phyloP scores from a whole-genome alignment of 2,329 filamentous ascomycete genomes.

The Nothopassalora personata region DNA sequence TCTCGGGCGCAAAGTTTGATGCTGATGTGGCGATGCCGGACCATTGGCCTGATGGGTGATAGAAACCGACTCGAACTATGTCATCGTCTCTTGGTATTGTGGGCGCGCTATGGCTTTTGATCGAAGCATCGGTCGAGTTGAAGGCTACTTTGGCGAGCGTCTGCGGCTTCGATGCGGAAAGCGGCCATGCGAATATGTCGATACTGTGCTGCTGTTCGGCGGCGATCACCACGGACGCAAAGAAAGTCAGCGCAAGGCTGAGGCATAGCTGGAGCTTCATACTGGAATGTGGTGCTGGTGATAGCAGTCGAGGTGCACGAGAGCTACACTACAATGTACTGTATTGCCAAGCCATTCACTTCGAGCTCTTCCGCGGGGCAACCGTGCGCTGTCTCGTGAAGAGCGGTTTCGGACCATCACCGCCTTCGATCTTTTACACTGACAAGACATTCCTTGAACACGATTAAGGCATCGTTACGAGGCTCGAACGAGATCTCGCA shows the following conservation, averaged over 20 bases:
- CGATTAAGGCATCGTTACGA: not conserved
- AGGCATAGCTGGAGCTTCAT: constrained; percentile 36
- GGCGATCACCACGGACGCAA: constrained; percentile 31
- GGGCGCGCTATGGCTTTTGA: constrained; percentile 36
- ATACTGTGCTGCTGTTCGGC: constrained; percentile 24
- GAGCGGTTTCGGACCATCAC: too few relatives aligned
- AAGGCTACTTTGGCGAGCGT: constrained; percentile 41
- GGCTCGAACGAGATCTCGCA: not conserved
- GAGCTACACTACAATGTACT: too few relatives aligned
- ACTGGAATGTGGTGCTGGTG: constrained; percentile 11
- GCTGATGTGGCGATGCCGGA: constrained; percentile 43
- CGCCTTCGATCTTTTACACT: too few relatives aligned
- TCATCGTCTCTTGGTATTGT: constrained; percentile 32
- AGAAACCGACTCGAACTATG: constrained; percentile 42
- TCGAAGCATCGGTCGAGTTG: constrained; percentile 38
- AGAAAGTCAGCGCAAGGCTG: constrained; percentile 32
- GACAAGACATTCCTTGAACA: too few relatives aligned
- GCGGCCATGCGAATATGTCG: constrained; percentile 35
- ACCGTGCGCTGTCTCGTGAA: too few relatives aligned
- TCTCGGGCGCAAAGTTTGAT: constrained; percentile 38
- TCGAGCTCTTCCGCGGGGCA: not conserved
- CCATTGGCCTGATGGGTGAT: constrained; percentile 36
- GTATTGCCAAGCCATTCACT: not conserved
- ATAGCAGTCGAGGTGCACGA: not conserved
- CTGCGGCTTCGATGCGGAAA: constrained; percentile 33